These are phyloP conservation scores for Boletus bicolor DNA, from an alignment of 768 basidiomycete species.

Conservation along the genomic window DNA sequence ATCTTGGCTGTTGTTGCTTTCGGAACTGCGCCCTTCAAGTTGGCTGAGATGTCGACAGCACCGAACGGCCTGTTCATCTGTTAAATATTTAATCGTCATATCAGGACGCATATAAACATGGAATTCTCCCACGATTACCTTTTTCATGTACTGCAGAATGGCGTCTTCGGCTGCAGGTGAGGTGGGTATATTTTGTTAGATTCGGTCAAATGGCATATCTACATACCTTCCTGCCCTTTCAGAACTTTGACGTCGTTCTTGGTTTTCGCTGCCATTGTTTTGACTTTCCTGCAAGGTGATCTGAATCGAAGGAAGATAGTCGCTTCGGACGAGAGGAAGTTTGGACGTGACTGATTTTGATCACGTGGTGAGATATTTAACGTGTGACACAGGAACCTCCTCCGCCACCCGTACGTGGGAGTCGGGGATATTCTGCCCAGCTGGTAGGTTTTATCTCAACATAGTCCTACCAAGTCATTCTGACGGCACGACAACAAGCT, in stretches of 20 bases:
- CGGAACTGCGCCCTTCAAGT: conserved; percentile 84
- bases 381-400: background rate
- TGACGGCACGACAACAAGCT: no score
- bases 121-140: conserved; percentile 35
- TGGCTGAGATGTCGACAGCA: conserved; percentile 87
- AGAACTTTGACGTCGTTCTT: conserved; percentile 58
- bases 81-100: background rate
- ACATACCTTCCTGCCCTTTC: conserved; percentile 71
- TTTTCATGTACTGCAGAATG: conserved; percentile 76
- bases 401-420: no score
- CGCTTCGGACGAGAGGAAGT: no score
- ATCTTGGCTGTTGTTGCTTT: conserved; percentile 87
- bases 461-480: no score
- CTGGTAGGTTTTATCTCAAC: no score
- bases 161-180: conserved; percentile 60
- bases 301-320: background rate
- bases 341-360: background rate
- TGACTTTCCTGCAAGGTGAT: background rate
- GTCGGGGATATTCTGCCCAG: no score
- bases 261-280: conserved; percentile 42
- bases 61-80: conserved; percentile 95
- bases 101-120: conserved; percentile 7
- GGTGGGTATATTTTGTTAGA: background rate
- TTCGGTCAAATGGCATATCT: background rate
- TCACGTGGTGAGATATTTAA: background rate